These are phyloP conservation scores for Paralagenidium karlingii DNA, from an alignment of 352 stramenopile genomes.

Conservation along the genomic window DNA sequence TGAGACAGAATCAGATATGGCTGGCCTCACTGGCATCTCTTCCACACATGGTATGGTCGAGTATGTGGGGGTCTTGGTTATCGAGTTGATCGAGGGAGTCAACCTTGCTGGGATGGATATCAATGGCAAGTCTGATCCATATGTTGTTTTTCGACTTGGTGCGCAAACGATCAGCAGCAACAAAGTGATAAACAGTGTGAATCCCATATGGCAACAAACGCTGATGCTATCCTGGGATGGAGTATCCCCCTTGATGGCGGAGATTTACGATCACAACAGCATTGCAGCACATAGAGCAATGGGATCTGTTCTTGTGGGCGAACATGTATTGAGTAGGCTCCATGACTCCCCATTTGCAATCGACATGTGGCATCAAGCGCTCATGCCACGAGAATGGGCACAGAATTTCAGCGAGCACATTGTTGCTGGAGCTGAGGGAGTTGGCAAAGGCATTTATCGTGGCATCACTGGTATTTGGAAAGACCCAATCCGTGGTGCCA, in stretches of 20 bases:
- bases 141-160: conserved; percentile 59
- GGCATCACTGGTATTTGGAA: conserved; percentile 70
- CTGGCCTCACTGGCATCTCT: background rate
- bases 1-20: too few relatives aligned
- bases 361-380: conserved; percentile 40
- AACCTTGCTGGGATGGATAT: conserved; percentile 58
- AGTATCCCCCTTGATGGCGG: conserved; percentile 36
- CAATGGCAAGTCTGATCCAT: conserved; percentile 67
- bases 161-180: conserved; percentile 61
- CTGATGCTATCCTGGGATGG: conserved; percentile 75
- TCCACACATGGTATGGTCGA: conserved; percentile 57
- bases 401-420: conserved; percentile 74
- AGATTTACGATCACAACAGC: conserved; percentile 66
- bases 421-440: conserved; percentile 50
- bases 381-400: conserved; percentile 59
- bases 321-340: conserved; percentile 11
- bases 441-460: conserved; percentile 52
- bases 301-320: conserved; percentile 37
- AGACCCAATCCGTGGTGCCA: conserved; percentile 63
- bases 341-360: too few relatives aligned
- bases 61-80: conserved; percentile 66
- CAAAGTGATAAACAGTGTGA: conserved; percentile 51
- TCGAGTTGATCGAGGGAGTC: conserved; percentile 52
- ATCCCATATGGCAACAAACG: conserved; percentile 47
- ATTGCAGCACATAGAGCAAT: conserved; percentile 48